phyloP scores from a whole-genome alignment of 2,329 filamentous ascomycete species.

The Fusarium pseudoanthophilum region DNA sequence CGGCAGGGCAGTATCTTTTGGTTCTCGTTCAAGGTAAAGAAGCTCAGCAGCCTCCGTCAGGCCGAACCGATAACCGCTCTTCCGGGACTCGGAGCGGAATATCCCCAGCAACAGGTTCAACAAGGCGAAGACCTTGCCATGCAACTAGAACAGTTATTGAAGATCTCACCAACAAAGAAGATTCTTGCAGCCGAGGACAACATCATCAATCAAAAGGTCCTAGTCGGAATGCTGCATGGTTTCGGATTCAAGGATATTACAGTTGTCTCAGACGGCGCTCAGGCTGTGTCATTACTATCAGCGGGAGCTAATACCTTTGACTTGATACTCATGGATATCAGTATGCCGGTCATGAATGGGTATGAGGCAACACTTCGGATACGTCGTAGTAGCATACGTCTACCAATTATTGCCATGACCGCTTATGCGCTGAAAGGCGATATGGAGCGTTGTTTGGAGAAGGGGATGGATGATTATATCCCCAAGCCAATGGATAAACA shows the following conservation, averaged over 20 bases:
- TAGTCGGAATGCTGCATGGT: constrained; percentile 5
- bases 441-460: constrained; percentile 7
- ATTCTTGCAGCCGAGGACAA: neutral
- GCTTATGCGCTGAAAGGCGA: constrained; percentile 6
- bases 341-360: constrained; percentile 5
- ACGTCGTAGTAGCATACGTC: neutral
- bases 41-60: neutral
- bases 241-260: constrained; percentile 6
- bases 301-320: neutral
- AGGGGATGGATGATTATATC: constrained; percentile 10
- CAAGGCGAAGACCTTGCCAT: neutral
- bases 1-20: constrained; percentile 1
- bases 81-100: rapidly evolving
- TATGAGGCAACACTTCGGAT: constrained; percentile 4
- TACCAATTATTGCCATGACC: constrained; percentile 9
- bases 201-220: constrained; percentile 6
- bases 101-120: neutral
- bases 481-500: constrained; percentile 6
- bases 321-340: constrained; percentile 10
- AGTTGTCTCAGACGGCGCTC: neutral
- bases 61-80: rapidly evolving
- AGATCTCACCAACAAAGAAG: neutral
- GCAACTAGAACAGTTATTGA: neutral
- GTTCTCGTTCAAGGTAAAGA: neutral
- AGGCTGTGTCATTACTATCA: neutral